These are phyloP conservation scores for Podospora pseudocomata DNA, from an alignment of 495 filamentous ascomycete species.

Conservation along the genomic window DNA sequence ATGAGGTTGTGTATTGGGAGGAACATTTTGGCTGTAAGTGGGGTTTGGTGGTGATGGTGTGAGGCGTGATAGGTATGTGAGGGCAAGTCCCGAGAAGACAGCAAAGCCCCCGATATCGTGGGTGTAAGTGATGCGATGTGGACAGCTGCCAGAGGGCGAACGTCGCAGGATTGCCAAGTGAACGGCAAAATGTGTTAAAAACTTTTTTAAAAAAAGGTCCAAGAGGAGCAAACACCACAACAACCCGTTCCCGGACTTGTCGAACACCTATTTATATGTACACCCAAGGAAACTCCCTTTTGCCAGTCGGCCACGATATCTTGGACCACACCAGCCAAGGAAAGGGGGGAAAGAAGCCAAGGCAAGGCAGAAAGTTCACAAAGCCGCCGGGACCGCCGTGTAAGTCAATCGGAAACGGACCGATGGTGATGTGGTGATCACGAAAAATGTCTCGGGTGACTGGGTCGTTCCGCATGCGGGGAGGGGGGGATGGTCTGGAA, in stretches of 20 bases:
- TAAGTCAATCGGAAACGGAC: not conserved
- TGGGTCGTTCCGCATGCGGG: not conserved
- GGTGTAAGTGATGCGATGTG: not conserved
- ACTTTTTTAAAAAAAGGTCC: not conserved
- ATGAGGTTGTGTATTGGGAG: slow-evolving; percentile 14
- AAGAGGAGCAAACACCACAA: not conserved
- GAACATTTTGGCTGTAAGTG: slow-evolving; percentile 10
- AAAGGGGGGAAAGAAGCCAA: not conserved
- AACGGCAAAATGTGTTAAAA: not conserved
- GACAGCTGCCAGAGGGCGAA: not conserved
- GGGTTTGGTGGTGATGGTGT: not conserved
- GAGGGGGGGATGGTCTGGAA: not conserved
- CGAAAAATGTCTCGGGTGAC: not conserved
- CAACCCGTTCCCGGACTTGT: not conserved
- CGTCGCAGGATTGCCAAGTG: not conserved
- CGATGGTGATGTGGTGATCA: not conserved
- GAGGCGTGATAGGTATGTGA: not conserved
- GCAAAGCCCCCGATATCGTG: not conserved
- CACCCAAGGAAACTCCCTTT: not conserved
- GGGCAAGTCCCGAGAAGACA: not conserved
- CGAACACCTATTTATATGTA: not conserved
- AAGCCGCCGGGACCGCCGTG: not conserved
- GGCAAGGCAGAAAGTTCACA: not conserved
- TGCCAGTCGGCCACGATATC: not conserved
- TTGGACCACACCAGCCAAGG: not conserved